These are phyloP conservation scores for Francoa sonchifolia DNA, from an alignment of 441 rosid genomes.

Conservation along the genomic window DNA sequence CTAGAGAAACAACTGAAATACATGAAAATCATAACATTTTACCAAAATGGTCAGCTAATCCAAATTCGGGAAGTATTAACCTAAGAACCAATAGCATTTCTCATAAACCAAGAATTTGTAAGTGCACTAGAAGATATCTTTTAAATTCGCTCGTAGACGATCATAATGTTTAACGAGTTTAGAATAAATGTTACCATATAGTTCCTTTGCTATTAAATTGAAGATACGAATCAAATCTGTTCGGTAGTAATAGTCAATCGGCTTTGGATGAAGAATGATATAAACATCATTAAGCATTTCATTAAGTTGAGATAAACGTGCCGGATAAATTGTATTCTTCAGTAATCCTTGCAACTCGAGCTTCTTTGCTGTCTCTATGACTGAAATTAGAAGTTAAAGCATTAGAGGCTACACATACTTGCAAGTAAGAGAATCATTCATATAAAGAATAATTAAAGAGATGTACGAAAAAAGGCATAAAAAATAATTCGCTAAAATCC, in stretches of 20 bases:
- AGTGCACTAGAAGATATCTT: background rate
- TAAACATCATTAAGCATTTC: constrained; percentile 17
- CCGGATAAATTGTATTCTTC: constrained; percentile 11
- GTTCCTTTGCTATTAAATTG: constrained; percentile 25
- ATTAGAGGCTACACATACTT: too few species aligned
- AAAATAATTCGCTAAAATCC: too few species aligned
- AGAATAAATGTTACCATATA: constrained; percentile 20
- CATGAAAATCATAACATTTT: too few species aligned
- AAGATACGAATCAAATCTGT: constrained; percentile 21
- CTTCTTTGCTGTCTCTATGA: constrained; percentile 15
- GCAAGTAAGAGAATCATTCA: too few species aligned
- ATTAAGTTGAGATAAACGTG: constrained; percentile 13
- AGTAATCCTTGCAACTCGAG: constrained; percentile 14
- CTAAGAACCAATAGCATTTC: constrained; percentile 1
- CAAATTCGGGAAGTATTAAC: too few species aligned
- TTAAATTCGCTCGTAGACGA: background rate
- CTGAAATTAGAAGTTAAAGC: constrained; percentile 7
- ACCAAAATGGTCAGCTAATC: too few species aligned
- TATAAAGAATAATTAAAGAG: too few species aligned
- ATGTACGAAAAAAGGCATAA: too few species aligned
- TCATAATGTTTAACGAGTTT: background rate
- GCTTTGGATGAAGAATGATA: constrained; percentile 13
- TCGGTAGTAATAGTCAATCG: constrained; percentile 17
- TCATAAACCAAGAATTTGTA: background rate
- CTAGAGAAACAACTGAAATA: too few species aligned